Conservation (phyloP, 495 filamentous ascomycete species). For the Hyaloscypha finlandica region DNA sequence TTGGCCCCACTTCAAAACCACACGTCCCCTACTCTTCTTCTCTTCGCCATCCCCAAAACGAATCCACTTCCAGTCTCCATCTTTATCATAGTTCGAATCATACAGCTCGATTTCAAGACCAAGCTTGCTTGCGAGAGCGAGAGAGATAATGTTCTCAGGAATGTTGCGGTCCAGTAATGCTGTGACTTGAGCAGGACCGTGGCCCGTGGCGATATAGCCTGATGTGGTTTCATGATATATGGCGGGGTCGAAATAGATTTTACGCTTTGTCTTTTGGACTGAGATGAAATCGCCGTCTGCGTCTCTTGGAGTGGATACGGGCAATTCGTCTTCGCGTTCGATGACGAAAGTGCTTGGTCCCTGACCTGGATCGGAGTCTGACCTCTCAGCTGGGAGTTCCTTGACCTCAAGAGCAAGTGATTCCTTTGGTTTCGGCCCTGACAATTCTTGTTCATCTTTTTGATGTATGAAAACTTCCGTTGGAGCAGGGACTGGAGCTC, state of each 20-base stretch:
- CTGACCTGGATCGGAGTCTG: too few relatives aligned
- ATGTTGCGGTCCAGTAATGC: neutral
- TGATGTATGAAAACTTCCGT: too few relatives aligned
- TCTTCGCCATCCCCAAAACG: neutral
- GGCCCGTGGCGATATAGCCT: neutral
- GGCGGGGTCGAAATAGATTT: neutral
- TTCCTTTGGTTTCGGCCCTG: too few relatives aligned
- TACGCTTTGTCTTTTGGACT: neutral
- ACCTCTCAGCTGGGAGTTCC: too few relatives aligned
- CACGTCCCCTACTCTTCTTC: neutral
- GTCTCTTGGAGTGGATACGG: neutral
- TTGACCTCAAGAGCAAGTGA: too few relatives aligned
- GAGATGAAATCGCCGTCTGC: neutral
- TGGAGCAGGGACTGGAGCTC: too few relatives aligned
- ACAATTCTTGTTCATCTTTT: too few relatives aligned
- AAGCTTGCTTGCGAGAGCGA: neutral
- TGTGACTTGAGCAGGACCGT: neutral
- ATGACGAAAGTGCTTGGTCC: too few relatives aligned
- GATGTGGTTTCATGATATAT: neutral
- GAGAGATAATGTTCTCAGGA: neutral
- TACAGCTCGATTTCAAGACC: neutral
- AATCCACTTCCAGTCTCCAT: neutral
- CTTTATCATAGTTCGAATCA: too few relatives aligned
- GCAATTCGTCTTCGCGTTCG: too few relatives aligned
- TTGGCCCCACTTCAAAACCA: neutral